Conservation (phyloP, 441 rosid genomes). For the Melastoma candidum region DNA sequence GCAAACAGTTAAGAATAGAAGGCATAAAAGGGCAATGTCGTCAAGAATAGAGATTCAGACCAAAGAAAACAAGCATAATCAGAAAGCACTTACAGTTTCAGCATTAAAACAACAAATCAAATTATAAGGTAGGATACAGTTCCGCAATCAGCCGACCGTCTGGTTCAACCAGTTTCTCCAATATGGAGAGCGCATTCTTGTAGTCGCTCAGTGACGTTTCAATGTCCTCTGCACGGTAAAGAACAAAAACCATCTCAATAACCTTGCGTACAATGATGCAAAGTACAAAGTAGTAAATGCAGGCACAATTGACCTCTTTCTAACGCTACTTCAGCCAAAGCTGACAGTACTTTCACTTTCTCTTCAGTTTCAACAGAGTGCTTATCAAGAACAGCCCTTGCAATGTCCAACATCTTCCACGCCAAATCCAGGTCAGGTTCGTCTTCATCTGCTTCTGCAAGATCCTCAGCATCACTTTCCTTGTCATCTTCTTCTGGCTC, state of each 20-base stretch:
- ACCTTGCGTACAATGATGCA: neutral
- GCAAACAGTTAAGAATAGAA: constrained; percentile 32
- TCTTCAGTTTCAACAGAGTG: constrained; percentile 52
- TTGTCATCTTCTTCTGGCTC: constrained; percentile 40
- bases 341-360: constrained; percentile 71
- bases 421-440: constrained; percentile 88
- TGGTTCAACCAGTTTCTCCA: constrained; percentile 72
- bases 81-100: neutral
- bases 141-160: constrained; percentile 79
- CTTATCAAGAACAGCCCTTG: constrained; percentile 79
- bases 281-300: constrained; percentile 5
- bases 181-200: constrained; percentile 55
- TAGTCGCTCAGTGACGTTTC: constrained; percentile 86
- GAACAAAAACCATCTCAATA: constrained; percentile 2
- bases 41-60: neutral
- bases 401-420: constrained; percentile 90
- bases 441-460: constrained; percentile 77
- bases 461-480: constrained; percentile 42
- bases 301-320: constrained; percentile 61
- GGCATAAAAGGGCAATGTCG: neutral
- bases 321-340: constrained; percentile 74
- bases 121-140: constrained; percentile 61
- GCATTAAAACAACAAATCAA: neutral
- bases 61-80: neutral
- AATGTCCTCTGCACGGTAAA: constrained; percentile 58